Evolutionary conservation across 768 basidiomycete genomes (phyloP).

Genomic region (Wakefieldia striispora): DNA sequence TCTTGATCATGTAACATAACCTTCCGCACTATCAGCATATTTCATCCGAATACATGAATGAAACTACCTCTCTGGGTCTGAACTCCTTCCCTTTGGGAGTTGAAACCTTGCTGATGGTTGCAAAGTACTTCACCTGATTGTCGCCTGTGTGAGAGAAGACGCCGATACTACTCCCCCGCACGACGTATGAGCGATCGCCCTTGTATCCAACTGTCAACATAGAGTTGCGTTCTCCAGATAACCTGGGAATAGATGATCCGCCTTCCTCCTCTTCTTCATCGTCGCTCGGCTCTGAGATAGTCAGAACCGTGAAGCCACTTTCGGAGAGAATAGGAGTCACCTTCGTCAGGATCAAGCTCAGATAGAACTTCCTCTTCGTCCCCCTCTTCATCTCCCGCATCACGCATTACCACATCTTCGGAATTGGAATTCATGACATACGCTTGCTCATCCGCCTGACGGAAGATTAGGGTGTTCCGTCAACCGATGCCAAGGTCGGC

Average conservation of each 20-base stretch:
- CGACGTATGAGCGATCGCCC: constrained; percentile 91
- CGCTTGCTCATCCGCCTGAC: constrained; percentile 76
- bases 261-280: constrained; percentile 38
- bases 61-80: constrained; percentile 75
- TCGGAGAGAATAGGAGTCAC: constrained; percentile 32
- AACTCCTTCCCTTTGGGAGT: constrained; percentile 82
- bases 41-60: background rate
- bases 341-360: constrained; percentile 64
- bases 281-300: constrained; percentile 45
- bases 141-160: constrained; percentile 77
- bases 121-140: constrained; percentile 77
- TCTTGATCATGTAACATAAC: constrained; percentile 98
- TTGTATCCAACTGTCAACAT: constrained; percentile 94
- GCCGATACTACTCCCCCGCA: constrained; percentile 88
- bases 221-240: constrained; percentile 72
- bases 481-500: constrained; percentile 8
- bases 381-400: constrained; percentile 69
- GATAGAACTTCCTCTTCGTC: constrained; percentile 76
- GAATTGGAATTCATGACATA: constrained; percentile 75
- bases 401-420: constrained; percentile 89
- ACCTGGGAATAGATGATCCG: constrained; percentile 35
- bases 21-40: constrained; percentile 38
- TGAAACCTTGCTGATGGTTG: constrained; percentile 80
- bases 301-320: background rate
- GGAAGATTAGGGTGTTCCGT: background rate